These are phyloP conservation scores for Neurospora intermedia DNA, from an alignment of 495 filamentous ascomycete species.

Conservation along the genomic window DNA sequence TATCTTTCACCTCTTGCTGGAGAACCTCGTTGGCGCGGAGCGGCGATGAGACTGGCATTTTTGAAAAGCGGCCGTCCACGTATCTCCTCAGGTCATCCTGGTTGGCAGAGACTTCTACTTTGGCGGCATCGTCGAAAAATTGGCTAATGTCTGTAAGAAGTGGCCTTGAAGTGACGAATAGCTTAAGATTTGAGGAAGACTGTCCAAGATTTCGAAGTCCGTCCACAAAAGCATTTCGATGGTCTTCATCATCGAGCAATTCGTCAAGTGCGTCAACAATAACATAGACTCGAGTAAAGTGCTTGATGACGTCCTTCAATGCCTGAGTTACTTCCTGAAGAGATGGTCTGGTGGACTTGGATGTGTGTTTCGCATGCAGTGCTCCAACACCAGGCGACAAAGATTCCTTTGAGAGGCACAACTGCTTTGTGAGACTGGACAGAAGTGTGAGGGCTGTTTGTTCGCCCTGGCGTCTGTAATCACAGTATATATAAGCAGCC, in stretches of 20 bases:
- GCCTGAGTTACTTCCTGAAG: neutral
- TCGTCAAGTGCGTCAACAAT: neutral
- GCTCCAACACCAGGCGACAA: neutral
- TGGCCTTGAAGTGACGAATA: neutral
- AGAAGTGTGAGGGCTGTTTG: neutral
- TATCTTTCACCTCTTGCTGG: neutral
- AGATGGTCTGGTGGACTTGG: neutral
- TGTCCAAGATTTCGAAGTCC: neutral
- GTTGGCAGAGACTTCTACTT: neutral
- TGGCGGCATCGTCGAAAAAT: neutral
- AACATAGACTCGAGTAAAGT: neutral
- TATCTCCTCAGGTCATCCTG: neutral
- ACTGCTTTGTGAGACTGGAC: neutral
- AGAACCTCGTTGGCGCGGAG: neutral
- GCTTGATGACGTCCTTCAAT: neutral
- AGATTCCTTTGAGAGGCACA: neutral
- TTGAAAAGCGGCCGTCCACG: neutral
- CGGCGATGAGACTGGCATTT: neutral
- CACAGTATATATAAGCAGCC: neutral
- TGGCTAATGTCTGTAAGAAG: neutral
- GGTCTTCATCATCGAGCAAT: neutral
- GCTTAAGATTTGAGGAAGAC: neutral
- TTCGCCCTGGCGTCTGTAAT: neutral
- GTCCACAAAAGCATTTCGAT: neutral
- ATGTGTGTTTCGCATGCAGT: neutral